Evolutionary conservation across 1,284 basidiomycete genomes (phyloP), one percentile per base, ranked within the genome.

Genomic region (Austroboletus niveus): DNA sequence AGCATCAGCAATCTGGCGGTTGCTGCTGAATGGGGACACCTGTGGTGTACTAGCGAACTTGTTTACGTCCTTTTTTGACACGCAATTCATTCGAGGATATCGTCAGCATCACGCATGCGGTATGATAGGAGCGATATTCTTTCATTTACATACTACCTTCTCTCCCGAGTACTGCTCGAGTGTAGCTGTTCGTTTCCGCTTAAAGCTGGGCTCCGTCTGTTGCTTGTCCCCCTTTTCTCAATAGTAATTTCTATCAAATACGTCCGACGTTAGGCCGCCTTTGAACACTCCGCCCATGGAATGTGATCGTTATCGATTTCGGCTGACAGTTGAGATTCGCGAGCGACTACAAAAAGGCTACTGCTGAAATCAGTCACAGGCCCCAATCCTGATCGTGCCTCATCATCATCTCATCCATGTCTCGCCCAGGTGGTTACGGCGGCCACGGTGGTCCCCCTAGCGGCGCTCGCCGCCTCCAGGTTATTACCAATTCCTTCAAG

Each of bases 1-100:
- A 79, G 65, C 78, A 80, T 69, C 74, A 76, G 70, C 66, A 72
- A 48, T 68, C 72, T 6, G 74, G 79, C 49, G 75, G 79, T 48
- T 83, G 82, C 67, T 84, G 82, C 72, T 84, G 72, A 71, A 64
- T 57, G 55, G 20, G 49, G 42, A 38, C 45, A 55, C 50, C 43
- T 57, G 49, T 34, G 60, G 55, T 55, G 52, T 55, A 49, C 44
- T 56, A 42, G 62, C 51, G 54, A 43, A 36, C 49, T 42, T 52
- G 43, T 48, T 59, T 56, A 51, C 47, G 45, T 52, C 45, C 29
- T 30, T 48, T 20, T 42, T 57, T 54, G 51, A 49, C 56, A 48
- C 48, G 47, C 54, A 42, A 57, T 54, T 58, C 27, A 43, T 50
- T 56, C 50, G 45, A 55, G 61, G 55, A 53, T 66, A 55, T 70